Evolutionary conservation across 768 basidiomycete genomes (phyloP).

Genomic region (Trametes villosa): DNA sequence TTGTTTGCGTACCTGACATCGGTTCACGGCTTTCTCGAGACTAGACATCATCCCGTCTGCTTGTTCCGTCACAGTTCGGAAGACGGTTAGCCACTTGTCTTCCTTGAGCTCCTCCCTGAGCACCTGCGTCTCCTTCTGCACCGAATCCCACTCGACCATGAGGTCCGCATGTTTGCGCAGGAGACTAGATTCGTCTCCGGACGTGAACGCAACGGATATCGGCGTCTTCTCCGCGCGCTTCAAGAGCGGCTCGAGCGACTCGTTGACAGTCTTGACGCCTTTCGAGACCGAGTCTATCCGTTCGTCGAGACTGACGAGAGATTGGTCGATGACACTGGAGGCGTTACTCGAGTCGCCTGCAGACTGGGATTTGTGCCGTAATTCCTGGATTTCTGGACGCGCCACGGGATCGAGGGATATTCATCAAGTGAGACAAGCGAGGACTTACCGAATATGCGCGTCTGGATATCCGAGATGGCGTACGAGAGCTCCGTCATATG

Average conservation of each 20-base stretch:
- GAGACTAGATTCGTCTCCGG: slow-evolving; percentile 50
- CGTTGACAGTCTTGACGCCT: slow-evolving; percentile 71
- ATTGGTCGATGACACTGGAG: slow-evolving; percentile 77
- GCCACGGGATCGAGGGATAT: background rate
- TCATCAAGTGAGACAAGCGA: background rate
- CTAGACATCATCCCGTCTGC: slow-evolving; percentile 98
- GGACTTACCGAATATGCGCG: slow-evolving; percentile 81
- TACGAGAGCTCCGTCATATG: slow-evolving; percentile 89
- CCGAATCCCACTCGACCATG: slow-evolving; percentile 76
- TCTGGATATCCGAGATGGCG: slow-evolving; percentile 86
- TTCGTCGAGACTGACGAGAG: slow-evolving; percentile 79
- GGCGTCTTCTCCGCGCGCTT: slow-evolving; percentile 39
- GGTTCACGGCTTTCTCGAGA: slow-evolving; percentile 89
- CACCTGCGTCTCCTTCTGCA: slow-evolving; percentile 79
- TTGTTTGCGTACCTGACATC: slow-evolving; percentile 71
- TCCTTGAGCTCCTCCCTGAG: slow-evolving; percentile 93
- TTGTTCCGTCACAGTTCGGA: slow-evolving; percentile 91
- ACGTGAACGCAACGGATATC: slow-evolving; percentile 27
- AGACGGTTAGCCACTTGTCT: slow-evolving; percentile 96
- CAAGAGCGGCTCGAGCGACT: slow-evolving; percentile 64
- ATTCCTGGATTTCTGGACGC: slow-evolving; percentile 82
- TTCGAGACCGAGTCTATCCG: slow-evolving; percentile 72
- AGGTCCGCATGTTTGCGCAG: slow-evolving; percentile 78
- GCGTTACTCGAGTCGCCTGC: slow-evolving; percentile 59
- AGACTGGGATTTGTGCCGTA: slow-evolving; percentile 84